Evolutionary conservation across 257 asterid species (phyloP).

Genomic region (Solanum corneliomulleri): DNA sequence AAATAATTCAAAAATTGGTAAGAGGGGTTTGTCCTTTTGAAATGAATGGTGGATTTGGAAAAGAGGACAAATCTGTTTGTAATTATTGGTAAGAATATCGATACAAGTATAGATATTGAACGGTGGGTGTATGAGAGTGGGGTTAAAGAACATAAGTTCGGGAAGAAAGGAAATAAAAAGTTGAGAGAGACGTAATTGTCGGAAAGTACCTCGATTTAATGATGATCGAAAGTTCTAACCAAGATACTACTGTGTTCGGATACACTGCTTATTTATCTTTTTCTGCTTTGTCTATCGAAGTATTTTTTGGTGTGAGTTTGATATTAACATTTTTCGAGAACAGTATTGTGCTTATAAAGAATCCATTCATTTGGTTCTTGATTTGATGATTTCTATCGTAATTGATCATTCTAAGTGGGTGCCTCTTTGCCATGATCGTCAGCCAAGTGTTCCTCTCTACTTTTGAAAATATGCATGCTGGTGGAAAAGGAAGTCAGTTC

Average conservation of each 20-base stretch:
- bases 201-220: background rate
- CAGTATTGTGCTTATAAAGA: background rate
- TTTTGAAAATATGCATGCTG: conserved; percentile 43
- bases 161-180: background rate
- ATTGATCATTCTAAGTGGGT: conserved; percentile 19
- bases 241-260: background rate
- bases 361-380: background rate
- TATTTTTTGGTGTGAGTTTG: background rate
- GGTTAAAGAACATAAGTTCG: background rate
- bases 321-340: background rate
- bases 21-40: background rate
- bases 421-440: conserved; percentile 15
- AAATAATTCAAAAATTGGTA: background rate
- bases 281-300: background rate
- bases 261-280: background rate
- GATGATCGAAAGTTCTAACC: background rate
- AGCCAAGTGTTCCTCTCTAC: conserved; percentile 41
- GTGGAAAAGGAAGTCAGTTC: conserved; percentile 21
- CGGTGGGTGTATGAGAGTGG: background rate
- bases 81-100: background rate
- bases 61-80: background rate
- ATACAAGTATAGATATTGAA: background rate
- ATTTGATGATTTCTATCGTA: background rate
- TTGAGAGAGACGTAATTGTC: background rate
- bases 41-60: background rate